Conservation (phyloP, 2,329 filamentous ascomycete genomes). For the Davidsoniella australis region DNA sequence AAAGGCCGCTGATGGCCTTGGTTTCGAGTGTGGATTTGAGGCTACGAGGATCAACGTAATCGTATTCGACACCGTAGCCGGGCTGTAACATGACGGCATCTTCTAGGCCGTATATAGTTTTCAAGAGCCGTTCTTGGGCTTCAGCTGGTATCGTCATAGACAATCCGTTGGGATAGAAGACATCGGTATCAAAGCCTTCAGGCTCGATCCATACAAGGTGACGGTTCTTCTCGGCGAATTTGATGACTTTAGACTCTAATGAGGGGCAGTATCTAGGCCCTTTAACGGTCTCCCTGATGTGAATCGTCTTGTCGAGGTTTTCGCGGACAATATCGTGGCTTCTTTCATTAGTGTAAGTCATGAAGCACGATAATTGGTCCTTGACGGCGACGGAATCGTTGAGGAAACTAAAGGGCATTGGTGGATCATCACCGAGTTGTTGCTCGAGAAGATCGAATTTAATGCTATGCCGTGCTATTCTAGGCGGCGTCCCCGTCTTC, state of each 20-base stretch:
- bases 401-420: slow-evolving; percentile 80
- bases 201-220: slow-evolving; percentile 97
- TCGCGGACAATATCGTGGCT: slow-evolving; percentile 71
- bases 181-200: slow-evolving; percentile 76
- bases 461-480: slow-evolving; percentile 67
- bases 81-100: slow-evolving; percentile 83
- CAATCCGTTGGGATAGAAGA: slow-evolving; percentile 91
- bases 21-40: slow-evolving; percentile 84
- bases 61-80: slow-evolving; percentile 95
- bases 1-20: slow-evolving; percentile 76
- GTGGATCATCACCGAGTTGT: slow-evolving; percentile 71
- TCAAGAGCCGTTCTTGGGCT: slow-evolving; percentile 70
- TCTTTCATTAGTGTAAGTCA: slow-evolving; percentile 69
- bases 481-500: slow-evolving; percentile 90
- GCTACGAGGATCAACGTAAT: slow-evolving; percentile 88
- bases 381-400: slow-evolving; percentile 62
- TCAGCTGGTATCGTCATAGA: slow-evolving; percentile 91
- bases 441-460: slow-evolving; percentile 54
- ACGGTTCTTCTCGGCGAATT: slow-evolving; percentile 60
- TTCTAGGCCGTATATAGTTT: slow-evolving; percentile 74
- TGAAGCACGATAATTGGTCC: slow-evolving; percentile 70
- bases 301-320: slow-evolving; percentile 90
- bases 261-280: slow-evolving; percentile 93
- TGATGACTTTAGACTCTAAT: slow-evolving; percentile 81
- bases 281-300: slow-evolving; percentile 88